Evolutionary conservation across 2,329 filamentous ascomycete genomes (phyloP).

Genomic region (Colletotrichum chlorophyti): DNA sequence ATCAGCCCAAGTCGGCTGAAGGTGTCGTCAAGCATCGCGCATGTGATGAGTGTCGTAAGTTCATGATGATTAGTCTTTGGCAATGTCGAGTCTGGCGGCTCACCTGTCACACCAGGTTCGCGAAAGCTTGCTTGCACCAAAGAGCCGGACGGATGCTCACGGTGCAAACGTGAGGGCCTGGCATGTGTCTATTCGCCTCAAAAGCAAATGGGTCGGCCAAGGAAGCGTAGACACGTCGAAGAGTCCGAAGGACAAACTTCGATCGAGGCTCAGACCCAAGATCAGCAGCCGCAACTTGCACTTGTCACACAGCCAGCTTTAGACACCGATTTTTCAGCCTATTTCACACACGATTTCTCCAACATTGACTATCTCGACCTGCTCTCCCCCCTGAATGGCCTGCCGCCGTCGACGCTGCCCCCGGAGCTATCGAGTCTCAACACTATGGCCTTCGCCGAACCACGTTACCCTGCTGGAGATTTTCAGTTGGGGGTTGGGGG

Average conservation of each 20-base stretch:
- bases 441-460: constrained; percentile 21
- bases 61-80: neutral
- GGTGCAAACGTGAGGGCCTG: constrained; percentile 64
- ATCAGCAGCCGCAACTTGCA: constrained; percentile 3
- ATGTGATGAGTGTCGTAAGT: constrained; percentile 73
- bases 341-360: constrained; percentile 39
- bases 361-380: constrained; percentile 47
- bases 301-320: constrained; percentile 28
- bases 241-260: constrained; percentile 28
- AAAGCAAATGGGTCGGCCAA: constrained; percentile 71
- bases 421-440: neutral
- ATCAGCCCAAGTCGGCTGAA: constrained; percentile 21
- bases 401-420: constrained; percentile 14
- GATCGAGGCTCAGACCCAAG: neutral
- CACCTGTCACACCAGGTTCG: constrained; percentile 50
- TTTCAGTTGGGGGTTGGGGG: constrained; percentile 32
- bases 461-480: constrained; percentile 20
- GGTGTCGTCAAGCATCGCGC: constrained; percentile 60
- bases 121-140: constrained; percentile 72
- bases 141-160: constrained; percentile 63
- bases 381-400: constrained; percentile 20
- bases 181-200: constrained; percentile 68
- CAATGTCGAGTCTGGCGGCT: constrained; percentile 2
- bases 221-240: constrained; percentile 58
- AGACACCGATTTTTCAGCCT: constrained; percentile 41